Conservation (phyloP, 2,329 filamentous ascomycete genomes). For the Verticillium nonalfalfae region DNA sequence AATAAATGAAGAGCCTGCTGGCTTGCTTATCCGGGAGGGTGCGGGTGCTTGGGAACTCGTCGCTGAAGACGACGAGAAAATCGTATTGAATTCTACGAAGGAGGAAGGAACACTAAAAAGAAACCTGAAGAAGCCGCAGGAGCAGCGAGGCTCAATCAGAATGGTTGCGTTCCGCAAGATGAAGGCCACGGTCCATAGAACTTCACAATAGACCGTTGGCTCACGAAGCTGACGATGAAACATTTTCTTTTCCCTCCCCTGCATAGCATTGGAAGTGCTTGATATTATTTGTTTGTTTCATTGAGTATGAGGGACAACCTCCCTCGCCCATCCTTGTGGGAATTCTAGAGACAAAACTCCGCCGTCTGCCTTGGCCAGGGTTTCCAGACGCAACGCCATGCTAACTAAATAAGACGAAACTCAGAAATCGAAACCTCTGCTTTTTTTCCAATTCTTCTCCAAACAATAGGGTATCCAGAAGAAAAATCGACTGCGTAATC, state of each 20-base stretch:
- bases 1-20: constrained; percentile 18
- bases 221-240: constrained; percentile 7
- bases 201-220: constrained; percentile 13
- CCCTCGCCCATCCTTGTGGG: too few species aligned
- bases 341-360: constrained; percentile 8
- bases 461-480: neutral
- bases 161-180: constrained; percentile 8
- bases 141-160: neutral
- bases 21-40: too few species aligned
- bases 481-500: neutral
- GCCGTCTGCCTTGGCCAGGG: neutral
- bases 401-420: constrained; percentile 1
- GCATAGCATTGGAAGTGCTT: neutral
- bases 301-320: neutral
- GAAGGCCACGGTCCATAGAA: constrained; percentile 11
- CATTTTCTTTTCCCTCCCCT: constrained; percentile 1
- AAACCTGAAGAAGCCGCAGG: neutral
- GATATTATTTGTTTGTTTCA: neutral
- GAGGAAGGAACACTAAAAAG: neutral
- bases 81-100: neutral
- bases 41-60: too few species aligned
- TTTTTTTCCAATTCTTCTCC: neutral
- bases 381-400: constrained; percentile 4
- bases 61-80: neutral
- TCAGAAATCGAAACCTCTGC: neutral